phyloP scores from a whole-genome alignment of 305 asterid species.

The Plantago coronopus region DNA sequence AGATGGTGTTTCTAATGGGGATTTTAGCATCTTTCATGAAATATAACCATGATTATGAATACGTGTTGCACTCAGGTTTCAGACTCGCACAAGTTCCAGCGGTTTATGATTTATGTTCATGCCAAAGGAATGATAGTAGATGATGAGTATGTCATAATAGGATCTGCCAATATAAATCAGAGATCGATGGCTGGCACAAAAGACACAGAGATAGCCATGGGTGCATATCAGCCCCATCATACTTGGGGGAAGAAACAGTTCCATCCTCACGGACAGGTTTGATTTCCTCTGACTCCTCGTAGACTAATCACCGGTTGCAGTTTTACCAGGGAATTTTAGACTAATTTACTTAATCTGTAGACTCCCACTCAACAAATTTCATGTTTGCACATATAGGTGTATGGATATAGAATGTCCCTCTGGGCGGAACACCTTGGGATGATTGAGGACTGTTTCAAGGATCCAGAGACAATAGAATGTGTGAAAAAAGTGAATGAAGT shows the following conservation, averaged over 20 bases:
- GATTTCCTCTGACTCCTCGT: constrained; percentile 15
- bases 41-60: constrained; percentile 9
- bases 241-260: constrained; percentile 48
- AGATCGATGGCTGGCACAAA: constrained; percentile 93
- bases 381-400: constrained; percentile 40
- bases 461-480: constrained; percentile 62
- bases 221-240: constrained; percentile 86
- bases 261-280: constrained; percentile 84
- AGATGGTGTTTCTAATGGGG: not conserved
- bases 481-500: constrained; percentile 60
- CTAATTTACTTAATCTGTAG: not conserved
- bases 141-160: constrained; percentile 81
- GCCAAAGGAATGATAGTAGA: constrained; percentile 97
- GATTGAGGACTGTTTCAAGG: constrained; percentile 44
- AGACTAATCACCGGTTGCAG: not conserved
- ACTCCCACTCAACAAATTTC: not conserved
- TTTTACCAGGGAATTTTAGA: not conserved
- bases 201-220: constrained; percentile 96
- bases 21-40: not conserved
- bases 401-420: constrained; percentile 83
- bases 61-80: constrained; percentile 49
- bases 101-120: constrained; percentile 95
- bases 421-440: constrained; percentile 89
- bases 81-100: constrained; percentile 59
- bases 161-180: constrained; percentile 92